phyloP scores from a whole-genome alignment of 2,329 filamentous ascomycete genomes.

The Cercospora zeina region DNA sequence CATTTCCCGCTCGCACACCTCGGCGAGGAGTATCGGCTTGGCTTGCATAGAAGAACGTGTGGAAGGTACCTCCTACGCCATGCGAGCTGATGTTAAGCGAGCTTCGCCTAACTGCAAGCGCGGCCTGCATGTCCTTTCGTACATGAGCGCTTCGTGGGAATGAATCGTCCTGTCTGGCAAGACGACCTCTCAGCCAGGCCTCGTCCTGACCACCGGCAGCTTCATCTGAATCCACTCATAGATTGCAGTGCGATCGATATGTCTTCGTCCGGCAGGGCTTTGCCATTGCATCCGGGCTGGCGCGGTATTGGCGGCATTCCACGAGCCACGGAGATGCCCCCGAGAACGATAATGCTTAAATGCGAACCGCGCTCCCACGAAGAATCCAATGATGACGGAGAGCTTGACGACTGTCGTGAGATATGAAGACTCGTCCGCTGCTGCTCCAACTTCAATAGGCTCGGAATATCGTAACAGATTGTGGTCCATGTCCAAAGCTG shows the following conservation, averaged over 20 bases:
- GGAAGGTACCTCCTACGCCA: not conserved
- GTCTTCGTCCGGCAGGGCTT: constrained; percentile 1
- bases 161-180: not conserved
- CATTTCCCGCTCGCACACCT: too few relatives aligned
- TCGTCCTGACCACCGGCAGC: constrained; percentile 12
- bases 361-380: constrained; percentile 22
- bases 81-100: not conserved
- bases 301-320: constrained; percentile 5
- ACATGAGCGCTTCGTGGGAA: not conserved
- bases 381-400: constrained; percentile 26
- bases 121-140: not conserved
- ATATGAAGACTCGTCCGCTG: constrained; percentile 19
- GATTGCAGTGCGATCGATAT: constrained; percentile 10
- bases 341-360: constrained; percentile 25
- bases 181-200: constrained; percentile 12
- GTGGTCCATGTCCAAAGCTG: constrained; percentile 30
- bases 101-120: constrained; percentile 1
- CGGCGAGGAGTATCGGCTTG: not conserved
- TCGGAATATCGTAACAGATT: constrained; percentile 28
- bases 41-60: not conserved
- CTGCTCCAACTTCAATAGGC: constrained; percentile 7
- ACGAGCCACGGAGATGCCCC: constrained; percentile 5
- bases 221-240: constrained; percentile 28
- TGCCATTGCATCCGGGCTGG: constrained; percentile 22
- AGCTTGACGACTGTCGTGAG: constrained; percentile 28